These are phyloP conservation scores for Malus asiatica DNA, from an alignment of 306 rosid species.

Conservation along the genomic window DNA sequence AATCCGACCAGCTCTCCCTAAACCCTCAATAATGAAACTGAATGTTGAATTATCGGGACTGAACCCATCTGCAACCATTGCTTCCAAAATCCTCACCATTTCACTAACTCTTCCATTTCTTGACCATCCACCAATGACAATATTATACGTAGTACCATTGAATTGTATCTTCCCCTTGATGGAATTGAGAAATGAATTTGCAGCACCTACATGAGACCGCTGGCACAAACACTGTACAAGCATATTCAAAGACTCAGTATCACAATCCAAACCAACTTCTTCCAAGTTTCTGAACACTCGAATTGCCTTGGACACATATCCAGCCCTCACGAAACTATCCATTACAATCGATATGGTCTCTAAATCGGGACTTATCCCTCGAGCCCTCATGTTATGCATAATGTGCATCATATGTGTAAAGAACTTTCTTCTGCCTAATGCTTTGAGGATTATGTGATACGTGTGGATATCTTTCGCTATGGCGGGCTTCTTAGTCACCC, in stretches of 20 bases:
- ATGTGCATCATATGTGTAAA: conserved; percentile 36
- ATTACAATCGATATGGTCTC: conserved; percentile 45
- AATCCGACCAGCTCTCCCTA: conserved; percentile 64
- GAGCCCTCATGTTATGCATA: conserved; percentile 34
- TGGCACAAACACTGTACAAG: conserved; percentile 53
- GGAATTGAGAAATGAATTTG: conserved; percentile 45
- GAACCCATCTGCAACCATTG: conserved; percentile 52
- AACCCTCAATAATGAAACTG: conserved; percentile 48
- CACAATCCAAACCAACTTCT: conserved; percentile 46
- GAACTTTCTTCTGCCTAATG: conserved; percentile 73
- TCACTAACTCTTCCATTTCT: conserved; percentile 51
- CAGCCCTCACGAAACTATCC: conserved; percentile 64
- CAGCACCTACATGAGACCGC: conserved; percentile 58
- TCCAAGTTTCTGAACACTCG: conserved; percentile 43
- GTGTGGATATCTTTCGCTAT: conserved; percentile 32
- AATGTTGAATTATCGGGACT: conserved; percentile 47
- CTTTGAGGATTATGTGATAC: conserved; percentile 54
- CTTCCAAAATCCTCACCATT: conserved; percentile 49
- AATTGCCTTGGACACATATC: conserved; percentile 55
- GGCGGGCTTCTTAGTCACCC: conserved; percentile 61
- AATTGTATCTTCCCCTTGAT: conserved; percentile 52
- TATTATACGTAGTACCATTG: conserved; percentile 40
- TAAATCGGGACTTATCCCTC: conserved; percentile 36
- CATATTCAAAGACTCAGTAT: conserved; percentile 51
- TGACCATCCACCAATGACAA: conserved; percentile 64